Evolutionary conservation across 345 rosid species (phyloP).

Genomic region (Cardamine resedifolia): DNA sequence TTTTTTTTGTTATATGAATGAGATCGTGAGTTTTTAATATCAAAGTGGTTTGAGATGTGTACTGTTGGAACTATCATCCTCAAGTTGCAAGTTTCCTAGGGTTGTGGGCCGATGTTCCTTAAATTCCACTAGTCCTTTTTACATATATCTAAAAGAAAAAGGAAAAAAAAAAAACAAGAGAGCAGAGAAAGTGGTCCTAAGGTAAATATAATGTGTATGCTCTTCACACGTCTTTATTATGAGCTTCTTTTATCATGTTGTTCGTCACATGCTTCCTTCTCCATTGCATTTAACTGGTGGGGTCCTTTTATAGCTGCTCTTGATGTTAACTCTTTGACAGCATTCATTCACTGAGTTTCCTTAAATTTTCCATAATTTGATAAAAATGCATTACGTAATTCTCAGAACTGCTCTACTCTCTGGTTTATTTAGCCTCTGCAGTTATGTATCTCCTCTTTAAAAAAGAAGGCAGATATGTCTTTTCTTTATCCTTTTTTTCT

Average conservation of each 20-base stretch:
- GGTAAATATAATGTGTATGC: conserved; percentile 45
- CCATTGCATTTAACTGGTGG: conserved; percentile 68
- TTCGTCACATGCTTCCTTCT: conserved; percentile 64
- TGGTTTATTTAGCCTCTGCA: conserved; percentile 21
- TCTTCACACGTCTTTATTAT: conserved; percentile 64
- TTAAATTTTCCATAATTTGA: conserved; percentile 42
- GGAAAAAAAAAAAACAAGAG: conserved; percentile 20
- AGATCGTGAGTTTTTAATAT: conserved; percentile 20
- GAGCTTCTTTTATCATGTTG: conserved; percentile 58
- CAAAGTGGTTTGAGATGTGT: conserved; percentile 35
- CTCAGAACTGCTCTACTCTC: conserved; percentile 31
- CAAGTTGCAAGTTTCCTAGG: conserved; percentile 56
- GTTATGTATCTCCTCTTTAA: conserved; percentile 18
- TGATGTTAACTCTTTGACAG: conserved; percentile 53
- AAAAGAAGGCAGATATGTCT: conserved; percentile 22
- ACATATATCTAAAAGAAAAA: conserved; percentile 31
- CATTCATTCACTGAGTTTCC: conserved; percentile 29
- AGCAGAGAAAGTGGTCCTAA: conserved; percentile 67
- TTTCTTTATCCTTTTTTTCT: background rate
- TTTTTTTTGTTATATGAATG: conserved; percentile 28
- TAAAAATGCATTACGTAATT: conserved; percentile 34
- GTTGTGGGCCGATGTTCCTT: conserved; percentile 84
- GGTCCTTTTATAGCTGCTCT: conserved; percentile 56
- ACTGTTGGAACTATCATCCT: conserved; percentile 70
- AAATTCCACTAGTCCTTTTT: conserved; percentile 59